Evolutionary conservation across 75 land plant genomes (phyloP).

Genomic region (Pinus tabuliformis): DNA sequence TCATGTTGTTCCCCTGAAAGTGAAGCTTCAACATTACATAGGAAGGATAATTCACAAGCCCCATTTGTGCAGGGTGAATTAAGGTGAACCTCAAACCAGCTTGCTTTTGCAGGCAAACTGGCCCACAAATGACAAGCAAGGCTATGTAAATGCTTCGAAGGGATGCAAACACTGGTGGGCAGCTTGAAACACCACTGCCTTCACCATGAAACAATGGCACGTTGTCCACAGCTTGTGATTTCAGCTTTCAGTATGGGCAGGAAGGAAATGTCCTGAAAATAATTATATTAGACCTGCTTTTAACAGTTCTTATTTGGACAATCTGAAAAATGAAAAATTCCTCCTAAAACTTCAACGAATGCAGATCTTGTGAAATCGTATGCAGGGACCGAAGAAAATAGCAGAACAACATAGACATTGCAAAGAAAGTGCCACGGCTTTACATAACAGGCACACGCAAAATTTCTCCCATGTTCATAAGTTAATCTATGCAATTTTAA

Average conservation of each 20-base stretch:
- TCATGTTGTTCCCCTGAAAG: no score
- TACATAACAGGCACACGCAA: not conserved
- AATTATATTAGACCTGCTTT: not conserved
- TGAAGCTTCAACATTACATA: no score
- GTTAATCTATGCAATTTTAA: not conserved
- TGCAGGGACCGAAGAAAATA: not conserved
- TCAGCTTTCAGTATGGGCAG: not conserved
- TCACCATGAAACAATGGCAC: no score
- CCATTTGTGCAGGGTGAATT: no score
- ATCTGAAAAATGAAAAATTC: not conserved
- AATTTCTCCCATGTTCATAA: not conserved
- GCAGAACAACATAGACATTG: not conserved
- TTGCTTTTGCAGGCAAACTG: no score
- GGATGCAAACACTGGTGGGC: no score
- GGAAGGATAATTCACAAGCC: no score
- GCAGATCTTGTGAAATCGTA: not conserved
- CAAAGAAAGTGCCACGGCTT: not conserved
- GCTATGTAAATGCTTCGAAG: no score
- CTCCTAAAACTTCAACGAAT: not conserved
- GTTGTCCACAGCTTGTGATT: not conserved
- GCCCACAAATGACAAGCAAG: no score
- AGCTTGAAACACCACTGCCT: no score
- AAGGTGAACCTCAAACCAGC: no score
- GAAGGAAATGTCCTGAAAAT: not conserved
- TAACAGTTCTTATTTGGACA: not conserved